Evolutionary conservation across 345 rosid species (phyloP), one percentile per base, ranked within the genome.

Genomic region (Hibiscus trionum): DNA sequence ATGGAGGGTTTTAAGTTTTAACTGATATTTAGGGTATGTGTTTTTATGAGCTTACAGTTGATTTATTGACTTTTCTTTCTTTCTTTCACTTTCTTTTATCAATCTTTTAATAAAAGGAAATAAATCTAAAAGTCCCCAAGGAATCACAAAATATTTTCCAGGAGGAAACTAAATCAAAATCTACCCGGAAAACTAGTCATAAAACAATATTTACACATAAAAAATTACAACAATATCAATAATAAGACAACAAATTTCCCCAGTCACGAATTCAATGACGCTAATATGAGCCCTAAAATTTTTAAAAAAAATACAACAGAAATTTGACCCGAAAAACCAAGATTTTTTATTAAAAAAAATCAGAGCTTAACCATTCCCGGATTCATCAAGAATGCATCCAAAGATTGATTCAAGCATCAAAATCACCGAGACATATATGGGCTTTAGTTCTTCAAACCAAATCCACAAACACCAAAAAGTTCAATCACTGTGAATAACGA

Each of bases 361-460:
- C 52, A 70, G 61, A 11, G 59, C 73, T 61, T 37, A 80, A 79
- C 81, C 86, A 61, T 70, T 61, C 73, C 81, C 83, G n/a, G 87
- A 82, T 74, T 82, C 82, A 72, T 78, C 72, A 77, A 77, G 69
- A 72, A 79, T 69, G 79, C 76, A 80, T 72, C 78, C 86, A 78
- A 58, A 68, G 80, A 77, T 37, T 7, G 67, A 37, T 63, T 37
- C 68, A 63, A 63, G 16, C 68, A 37, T 63, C 68, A 17, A 39
- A 63, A 63, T 63, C 50, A 37, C 49, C 11, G 16, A 7, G 49
- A 17, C 49, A 16, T 17, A 17, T 1, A 37, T 1, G 44, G 29
- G 68, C 9, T 47, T 47, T 35, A 62, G 66, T 35, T n/a, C 35
- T 63, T 63, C 49, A 63, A 39, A 39, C 50, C 68, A 63, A 63